phyloP scores from a whole-genome alignment of 352 stramenopile genomes.

The Pythium utonaiense region DNA sequence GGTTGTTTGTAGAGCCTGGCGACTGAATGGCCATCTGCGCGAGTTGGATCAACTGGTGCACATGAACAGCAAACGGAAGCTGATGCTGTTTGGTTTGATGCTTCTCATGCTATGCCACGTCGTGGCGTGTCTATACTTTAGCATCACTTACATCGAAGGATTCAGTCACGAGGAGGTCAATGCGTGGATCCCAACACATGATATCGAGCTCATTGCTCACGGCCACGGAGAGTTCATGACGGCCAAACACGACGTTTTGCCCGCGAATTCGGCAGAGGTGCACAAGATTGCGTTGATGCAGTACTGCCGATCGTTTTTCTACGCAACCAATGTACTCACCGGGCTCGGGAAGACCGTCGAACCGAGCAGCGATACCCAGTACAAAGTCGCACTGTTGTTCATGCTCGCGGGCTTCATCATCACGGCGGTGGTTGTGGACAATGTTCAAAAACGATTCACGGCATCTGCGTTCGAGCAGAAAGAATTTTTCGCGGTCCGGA shows the following conservation, averaged over 20 bases:
- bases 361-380: constrained; percentile 33
- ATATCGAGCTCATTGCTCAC: constrained; percentile 21
- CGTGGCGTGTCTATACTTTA: constrained; percentile 45
- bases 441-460: constrained; percentile 50
- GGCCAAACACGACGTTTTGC: neutral
- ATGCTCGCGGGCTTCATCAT: constrained; percentile 53
- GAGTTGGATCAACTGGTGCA: constrained; percentile 38
- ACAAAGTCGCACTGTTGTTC: constrained; percentile 36
- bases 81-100: constrained; percentile 38
- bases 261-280: constrained; percentile 13
- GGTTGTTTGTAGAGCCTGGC: neutral
- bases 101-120: constrained; percentile 58
- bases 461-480: constrained; percentile 50
- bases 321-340: constrained; percentile 35
- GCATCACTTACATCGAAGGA: constrained; percentile 33
- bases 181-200: constrained; percentile 36
- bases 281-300: constrained; percentile 28
- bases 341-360: constrained; percentile 36
- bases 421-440: constrained; percentile 47
- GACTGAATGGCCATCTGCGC: neutral
- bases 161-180: constrained; percentile 30
- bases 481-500: constrained; percentile 40
- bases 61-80: constrained; percentile 38
- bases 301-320: constrained; percentile 37
- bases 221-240: constrained; percentile 13